Evolutionary conservation across 2,329 filamentous ascomycete genomes (phyloP), one percentile per base, ranked within the genome.

Genomic region (Capronia coronata): DNA sequence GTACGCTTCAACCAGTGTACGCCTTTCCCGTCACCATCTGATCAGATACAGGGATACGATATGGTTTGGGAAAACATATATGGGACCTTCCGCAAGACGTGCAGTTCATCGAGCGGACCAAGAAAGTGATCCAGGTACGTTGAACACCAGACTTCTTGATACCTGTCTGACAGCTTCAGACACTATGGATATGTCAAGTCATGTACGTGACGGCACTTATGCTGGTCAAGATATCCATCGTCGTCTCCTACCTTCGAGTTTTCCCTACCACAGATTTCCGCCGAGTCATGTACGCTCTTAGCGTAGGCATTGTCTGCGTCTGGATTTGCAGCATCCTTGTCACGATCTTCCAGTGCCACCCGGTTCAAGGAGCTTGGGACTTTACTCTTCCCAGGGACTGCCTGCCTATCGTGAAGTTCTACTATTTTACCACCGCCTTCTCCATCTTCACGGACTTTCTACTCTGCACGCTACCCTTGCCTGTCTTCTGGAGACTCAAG

Each of bases 361-460:
- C 72, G 10, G 63, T 74, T 35, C 55, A 59, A 25, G 67, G 62
- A 34, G 67, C 68, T 25, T 74, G 71, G 69, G 61, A 69, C 29
- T 57, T 60, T n/a, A 59, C 59, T 13, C 57, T 65, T 1, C 38
- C 63, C 0, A 49, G 71, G 54, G 51, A 61, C 13, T 78, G 75
- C 49, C 64, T 78, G 43, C 61, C 67, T 41, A 68, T 82, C 55
- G 70, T 74, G 2, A 65, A 67, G 1, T 75, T 78, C 45, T 70
- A 80, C 22, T 69, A 77, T 29, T 71, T 72, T 35, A 71, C 80
- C 27, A 78, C 79, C 2, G 74, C 78, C 23, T 72, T 80, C 55
- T 82, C 82, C 61, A 81, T 80, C 42, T 62, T 76, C 34, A 81
- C 78, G 4, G 78, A 83, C 62, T 73, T 83, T 39, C 60, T 76